Evolutionary conservation across 192 early-diverging fungal species (phyloP), one percentile per base, ranked within the genome.

Genomic region (Dissophora ornata): DNA sequence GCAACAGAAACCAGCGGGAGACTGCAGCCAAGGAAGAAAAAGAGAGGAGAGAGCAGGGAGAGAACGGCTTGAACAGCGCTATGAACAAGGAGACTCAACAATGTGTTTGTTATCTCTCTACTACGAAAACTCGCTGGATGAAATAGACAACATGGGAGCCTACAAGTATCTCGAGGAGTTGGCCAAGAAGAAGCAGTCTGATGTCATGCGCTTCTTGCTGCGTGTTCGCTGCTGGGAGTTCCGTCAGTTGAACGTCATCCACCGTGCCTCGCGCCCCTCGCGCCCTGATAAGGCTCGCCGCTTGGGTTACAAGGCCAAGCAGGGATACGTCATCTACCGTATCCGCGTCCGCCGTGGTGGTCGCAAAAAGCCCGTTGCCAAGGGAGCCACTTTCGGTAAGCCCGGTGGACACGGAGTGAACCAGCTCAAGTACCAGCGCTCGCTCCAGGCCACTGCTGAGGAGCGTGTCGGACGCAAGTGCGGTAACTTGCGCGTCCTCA

Each of bases 251-350:
- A 96, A 97, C 85, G 92, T 95, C 65, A 95, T 99, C 84, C 96
- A 98, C 90, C 95, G 97, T 79, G 97, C 96, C 50, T 96, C 96
- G 62, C 95, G 96, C 80, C 95, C 97, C 54, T 96, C 96, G 71
- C 96, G 96, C 81, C 96, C 96, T 62, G 95, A 98, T 84, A 98
- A 98, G 91, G 97, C 97, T 47, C 95, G 97, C 85, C 95, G 97
- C 84, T 87, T 99, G 48, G 97, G 97, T 65, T 99, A 99, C 95
- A 99, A 99, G 90, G 97, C 97, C 88, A 99, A 99, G 91, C 97
- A 98, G 87, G 97, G 97, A 80, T 99, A 92, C 83, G 95, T 99
- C 67, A 90, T 99, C 87, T 99, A 99, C 93, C 93, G 96, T 80
- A 89, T 99, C 80, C 96, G 97, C 82, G 95, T 99, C 62, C 95